Evolutionary conservation across 768 basidiomycete species (phyloP), one percentile per base, ranked within the genome.

Genomic region (Tylopilus sp.): DNA sequence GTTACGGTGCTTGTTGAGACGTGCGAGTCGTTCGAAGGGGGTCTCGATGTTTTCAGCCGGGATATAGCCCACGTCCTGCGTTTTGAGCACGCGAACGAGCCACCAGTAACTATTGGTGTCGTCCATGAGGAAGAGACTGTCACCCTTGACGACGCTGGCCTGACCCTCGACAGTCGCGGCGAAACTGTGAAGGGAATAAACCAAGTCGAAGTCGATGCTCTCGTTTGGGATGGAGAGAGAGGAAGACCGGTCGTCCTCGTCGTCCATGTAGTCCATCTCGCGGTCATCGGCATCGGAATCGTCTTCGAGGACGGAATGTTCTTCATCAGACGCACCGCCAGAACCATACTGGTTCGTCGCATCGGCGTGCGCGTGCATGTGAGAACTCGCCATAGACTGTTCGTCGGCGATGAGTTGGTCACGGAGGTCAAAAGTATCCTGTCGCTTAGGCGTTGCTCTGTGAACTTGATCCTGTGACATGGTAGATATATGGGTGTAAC

Each of bases 51-150:
- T 98, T 74, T 99, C 97, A 0, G 97, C 97, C 17, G 97, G 97
- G 45, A 99, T 98, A 70, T 99, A 99, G 0, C 97, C 97, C 16
- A 99, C 92, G 64, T 97, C 94, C 71, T 98, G 94, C 9, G 96
- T 98, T 75, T 98, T 98, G 58, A 99, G 85, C 10, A 99, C 97
- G 43, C 94, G 84, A 9, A 99, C 96, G 45, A 98, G 89, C 97
- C 97, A 98, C 97, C 97, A 98, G 74, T 99, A 99, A 72, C 91
- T 92, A 71, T 99, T 98, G 52, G 87, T 92, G 70, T 99, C 97
- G 74, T 99, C 97, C 82, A 98, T 92, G 40, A 99, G 78, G 67
- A 93, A 87, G 42, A 99, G 80, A 56, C 90, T 91, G 77, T 99
- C 96, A 24, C 97, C 97, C 72, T 98, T 98, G 71, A 97, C 92